Percentiles rank a stretch among this genome's conserved stretches.
Evolutionary conservation across 768 basidiomycete genomes (phyloP).

Genomic region (Mycena alexandri): DNA sequence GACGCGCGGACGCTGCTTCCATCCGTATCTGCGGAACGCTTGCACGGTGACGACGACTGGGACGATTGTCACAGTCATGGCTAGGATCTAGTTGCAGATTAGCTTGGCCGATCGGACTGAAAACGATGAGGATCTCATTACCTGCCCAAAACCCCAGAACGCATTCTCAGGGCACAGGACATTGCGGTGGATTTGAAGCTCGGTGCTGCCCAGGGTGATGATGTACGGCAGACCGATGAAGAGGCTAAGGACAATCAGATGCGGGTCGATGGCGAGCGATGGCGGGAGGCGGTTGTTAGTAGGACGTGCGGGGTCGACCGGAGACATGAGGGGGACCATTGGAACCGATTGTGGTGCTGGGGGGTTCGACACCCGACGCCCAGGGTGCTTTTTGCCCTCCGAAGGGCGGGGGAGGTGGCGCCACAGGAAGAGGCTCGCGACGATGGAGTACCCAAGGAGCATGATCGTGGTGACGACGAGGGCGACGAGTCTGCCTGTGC

Average conservation of each 20-base stretch:
- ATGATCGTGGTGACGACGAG: slow-evolving; percentile 22
- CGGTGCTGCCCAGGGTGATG: slow-evolving; percentile 31
- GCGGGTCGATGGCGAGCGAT: slow-evolving; percentile 27
- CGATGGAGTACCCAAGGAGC: slow-evolving; percentile 22
- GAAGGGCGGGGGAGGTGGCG: neutral
- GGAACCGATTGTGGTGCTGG: neutral
- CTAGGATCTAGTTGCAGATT: slow-evolving; percentile 17
- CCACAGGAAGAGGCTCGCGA: slow-evolving; percentile 23
- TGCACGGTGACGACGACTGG: slow-evolving; percentile 27
- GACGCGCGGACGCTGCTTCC: slow-evolving; percentile 30
- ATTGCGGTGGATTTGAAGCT: slow-evolving; percentile 41
- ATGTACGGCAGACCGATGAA: slow-evolving; percentile 23
- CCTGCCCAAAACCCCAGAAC: slow-evolving; percentile 47
- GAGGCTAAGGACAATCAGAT: slow-evolving; percentile 25
- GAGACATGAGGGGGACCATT: neutral
- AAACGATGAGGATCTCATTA: slow-evolving; percentile 3
- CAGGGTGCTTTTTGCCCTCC: neutral
- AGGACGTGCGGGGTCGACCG: neutral
- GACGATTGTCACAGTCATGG: slow-evolving; percentile 33
- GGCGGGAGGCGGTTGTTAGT: slow-evolving; percentile 12
- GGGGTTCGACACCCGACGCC: neutral
- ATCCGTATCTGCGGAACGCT: slow-evolving; percentile 33
- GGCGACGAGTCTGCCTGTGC: slow-evolving; percentile 23
- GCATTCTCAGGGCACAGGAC: slow-evolving; percentile 22
- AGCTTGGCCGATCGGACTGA: neutral